Evolutionary conservation across 345 rosid genomes (phyloP).

Genomic region (Lumnitzera racemosa): DNA sequence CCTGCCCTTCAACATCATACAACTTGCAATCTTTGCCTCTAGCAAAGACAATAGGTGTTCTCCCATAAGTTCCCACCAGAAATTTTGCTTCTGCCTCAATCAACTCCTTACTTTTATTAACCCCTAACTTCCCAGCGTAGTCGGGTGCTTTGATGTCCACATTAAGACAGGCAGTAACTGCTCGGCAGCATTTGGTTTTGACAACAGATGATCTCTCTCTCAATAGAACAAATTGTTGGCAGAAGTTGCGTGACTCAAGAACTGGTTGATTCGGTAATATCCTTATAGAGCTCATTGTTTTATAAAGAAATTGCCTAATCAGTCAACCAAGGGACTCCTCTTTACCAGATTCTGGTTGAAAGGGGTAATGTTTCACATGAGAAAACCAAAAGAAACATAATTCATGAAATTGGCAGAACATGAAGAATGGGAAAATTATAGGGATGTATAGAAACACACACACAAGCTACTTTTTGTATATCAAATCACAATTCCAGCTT

Average conservation of each 20-base stretch:
- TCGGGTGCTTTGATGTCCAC: slow-evolving; percentile 16
- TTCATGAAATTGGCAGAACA: no score
- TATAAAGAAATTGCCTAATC: background rate
- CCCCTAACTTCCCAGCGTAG: slow-evolving; percentile 5
- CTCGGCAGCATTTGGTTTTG: slow-evolving; percentile 1
- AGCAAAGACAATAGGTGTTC: slow-evolving; percentile 60
- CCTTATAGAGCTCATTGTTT: slow-evolving; percentile 13
- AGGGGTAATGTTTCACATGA: no score
- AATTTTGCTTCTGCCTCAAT: slow-evolving; percentile 53
- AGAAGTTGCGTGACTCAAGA: slow-evolving; percentile 12
- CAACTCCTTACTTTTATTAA: slow-evolving; percentile 35
- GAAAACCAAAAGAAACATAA: no score
- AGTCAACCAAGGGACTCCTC: no score
- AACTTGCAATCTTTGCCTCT: slow-evolving; percentile 76
- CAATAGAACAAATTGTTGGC: slow-evolving; percentile 5
- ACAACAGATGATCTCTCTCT: slow-evolving; percentile 6
- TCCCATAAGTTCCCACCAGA: slow-evolving; percentile 72
- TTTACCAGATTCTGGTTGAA: no score
- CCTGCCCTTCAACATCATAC: slow-evolving; percentile 66
- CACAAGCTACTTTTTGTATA: no score
- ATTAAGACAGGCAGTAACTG: slow-evolving; percentile 18
- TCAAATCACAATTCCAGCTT: no score
- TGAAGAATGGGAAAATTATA: no score
- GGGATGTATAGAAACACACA: no score
- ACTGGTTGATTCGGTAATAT: slow-evolving; percentile 5